These are phyloP conservation scores for Circinella minor DNA, from an alignment of 371 early-diverging fungal genomes.

Conservation along the genomic window DNA sequence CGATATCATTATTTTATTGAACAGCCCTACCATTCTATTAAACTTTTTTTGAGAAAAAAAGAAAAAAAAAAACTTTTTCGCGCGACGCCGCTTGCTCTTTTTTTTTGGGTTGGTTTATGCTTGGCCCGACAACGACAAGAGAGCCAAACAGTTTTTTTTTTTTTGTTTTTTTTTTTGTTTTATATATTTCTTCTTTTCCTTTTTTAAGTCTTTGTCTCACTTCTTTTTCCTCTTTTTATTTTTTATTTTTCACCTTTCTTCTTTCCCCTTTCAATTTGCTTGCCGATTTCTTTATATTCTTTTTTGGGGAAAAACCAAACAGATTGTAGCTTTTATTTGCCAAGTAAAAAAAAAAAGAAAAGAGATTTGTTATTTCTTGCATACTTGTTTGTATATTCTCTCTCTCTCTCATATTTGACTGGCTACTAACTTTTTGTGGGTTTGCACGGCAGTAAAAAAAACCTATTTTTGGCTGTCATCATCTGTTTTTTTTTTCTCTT, in stretches of 20 bases:
- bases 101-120: neutral
- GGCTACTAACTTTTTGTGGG: constrained; percentile 2
- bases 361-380: neutral
- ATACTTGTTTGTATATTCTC: constrained; percentile 3
- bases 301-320: no score
- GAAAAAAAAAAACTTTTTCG: no score
- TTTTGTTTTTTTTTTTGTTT: no score
- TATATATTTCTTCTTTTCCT: no score
- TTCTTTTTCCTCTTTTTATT: neutral
- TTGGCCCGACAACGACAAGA: constrained; percentile 6
- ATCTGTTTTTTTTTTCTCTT: constrained; percentile 3
- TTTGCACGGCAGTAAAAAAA: constrained; percentile 10
- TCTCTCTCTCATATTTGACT: neutral
- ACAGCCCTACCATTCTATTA: no score
- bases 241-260: neutral
- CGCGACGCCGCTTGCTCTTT: neutral
- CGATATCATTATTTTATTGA: no score
- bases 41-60: no score
- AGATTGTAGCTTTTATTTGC: neutral
- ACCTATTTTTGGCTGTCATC: constrained; percentile 14
- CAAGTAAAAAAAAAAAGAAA: constrained; percentile 2
- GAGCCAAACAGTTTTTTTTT: no score
- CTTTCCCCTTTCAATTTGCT: no score
- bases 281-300: neutral
- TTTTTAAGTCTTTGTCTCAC: no score